Percentiles rank a stretch among this genome's conserved stretches.
Evolutionary conservation across 306 rosid genomes (phyloP).

Genomic region (Gastrolobium villosum): DNA sequence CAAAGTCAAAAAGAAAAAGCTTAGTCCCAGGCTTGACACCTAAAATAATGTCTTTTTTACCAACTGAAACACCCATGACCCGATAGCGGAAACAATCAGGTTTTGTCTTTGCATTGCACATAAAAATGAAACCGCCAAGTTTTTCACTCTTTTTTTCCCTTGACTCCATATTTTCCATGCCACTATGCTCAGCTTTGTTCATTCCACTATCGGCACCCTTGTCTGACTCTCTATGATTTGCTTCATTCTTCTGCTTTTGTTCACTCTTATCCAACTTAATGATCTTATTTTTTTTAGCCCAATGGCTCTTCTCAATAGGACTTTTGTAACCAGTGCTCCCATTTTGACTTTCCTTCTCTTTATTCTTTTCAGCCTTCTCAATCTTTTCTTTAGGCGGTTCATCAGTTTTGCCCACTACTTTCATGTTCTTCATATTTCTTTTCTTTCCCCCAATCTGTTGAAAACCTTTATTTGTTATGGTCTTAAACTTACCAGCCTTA

Average conservation of each 20-base stretch:
- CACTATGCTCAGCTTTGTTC: constrained; percentile 45
- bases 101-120: constrained; percentile 91
- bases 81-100: constrained; percentile 83
- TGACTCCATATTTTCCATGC: constrained; percentile 44
- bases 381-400: constrained; percentile 51
- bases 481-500: constrained; percentile 45
- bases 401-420: constrained; percentile 43
- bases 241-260: constrained; percentile 45
- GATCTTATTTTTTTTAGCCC: constrained; percentile 42
- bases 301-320: constrained; percentile 24
- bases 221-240: constrained; percentile 41
- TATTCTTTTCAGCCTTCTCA: constrained; percentile 43
- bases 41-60: constrained; percentile 69
- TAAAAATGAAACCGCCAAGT: constrained; percentile 84
- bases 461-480: constrained; percentile 41
- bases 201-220: constrained; percentile 46
- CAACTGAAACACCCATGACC: constrained; percentile 79
- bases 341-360: constrained; percentile 44
- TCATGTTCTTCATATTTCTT: constrained; percentile 51
- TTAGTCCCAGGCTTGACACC: constrained; percentile 75
- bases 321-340: constrained; percentile 38
- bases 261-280: constrained; percentile 45
- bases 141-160: constrained; percentile 59
- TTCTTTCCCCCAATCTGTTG: constrained; percentile 44
- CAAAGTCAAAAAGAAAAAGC: constrained; percentile 89